A percentile compares a stretch with the other conserved stretches of the same genome.
Evolutionary conservation across 768 basidiomycete genomes (phyloP).

Genomic region (Agaricus bisporus): DNA sequence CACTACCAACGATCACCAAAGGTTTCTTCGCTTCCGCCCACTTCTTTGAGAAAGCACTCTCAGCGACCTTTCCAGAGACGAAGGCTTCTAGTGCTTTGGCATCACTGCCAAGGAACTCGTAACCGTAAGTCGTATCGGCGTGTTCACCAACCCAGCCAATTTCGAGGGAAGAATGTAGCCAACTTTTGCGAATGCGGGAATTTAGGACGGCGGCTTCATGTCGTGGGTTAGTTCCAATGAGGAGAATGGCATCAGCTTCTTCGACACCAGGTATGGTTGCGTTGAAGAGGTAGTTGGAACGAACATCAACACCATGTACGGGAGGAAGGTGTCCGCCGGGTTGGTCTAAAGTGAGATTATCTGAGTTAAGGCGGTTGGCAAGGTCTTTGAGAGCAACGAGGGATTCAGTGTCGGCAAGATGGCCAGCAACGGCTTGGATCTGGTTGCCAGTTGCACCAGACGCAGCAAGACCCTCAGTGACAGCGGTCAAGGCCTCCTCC

Average conservation of each 20-base stretch:
- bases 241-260: slow-evolving; percentile 84
- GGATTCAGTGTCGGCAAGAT: slow-evolving; percentile 90
- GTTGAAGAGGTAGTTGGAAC: slow-evolving; percentile 97
- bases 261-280: slow-evolving; percentile 87
- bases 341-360: slow-evolving; percentile 84
- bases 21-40: slow-evolving; percentile 89
- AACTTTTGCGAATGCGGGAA: slow-evolving; percentile 93
- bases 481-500: slow-evolving; percentile 79
- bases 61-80: slow-evolving; percentile 51
- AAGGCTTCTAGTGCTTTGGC: slow-evolving; percentile 74
- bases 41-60: slow-evolving; percentile 69
- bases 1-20: slow-evolving; percentile 89
- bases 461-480: slow-evolving; percentile 69
- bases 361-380: slow-evolving; percentile 88
- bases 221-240: slow-evolving; percentile 94
- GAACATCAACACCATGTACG: slow-evolving; percentile 79
- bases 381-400: slow-evolving; percentile 93
- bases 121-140: slow-evolving; percentile 88
- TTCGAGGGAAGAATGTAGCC: slow-evolving; percentile 83
- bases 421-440: slow-evolving; percentile 92
- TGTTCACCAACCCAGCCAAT: slow-evolving; percentile 88
- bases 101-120: slow-evolving; percentile 81
- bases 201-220: slow-evolving; percentile 98
- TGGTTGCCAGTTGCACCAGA: slow-evolving; percentile 87
- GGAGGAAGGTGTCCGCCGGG: slow-evolving; percentile 61